Percentiles rank a stretch among this genome's conserved stretches.
Evolutionary conservation across 176 grass and related monocot genomes (phyloP).

Genomic region (bread wheat (Triticum aestivum)): IWGSC_CS_RefSeq_v2.1 NC_057808.1:265633309-265633808

Average conservation of each 20-base stretch:
- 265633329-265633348: not conserved
- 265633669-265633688: no score
- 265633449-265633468: slow-evolving; percentile 89
- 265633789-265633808: no score
- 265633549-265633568: not conserved
- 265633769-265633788: no score
- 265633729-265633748: no score
- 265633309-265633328: not conserved
- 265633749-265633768: no score
- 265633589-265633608: no score
- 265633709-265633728: no score
- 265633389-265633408: slow-evolving; percentile 46
- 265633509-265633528: not conserved
- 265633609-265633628: no score
- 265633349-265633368: not conserved
- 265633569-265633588: not conserved
- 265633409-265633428: slow-evolving; percentile 91
- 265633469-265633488: slow-evolving; percentile 65
- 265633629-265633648: no score
- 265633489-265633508: slow-evolving; percentile 56
- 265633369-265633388: slow-evolving; percentile 5
- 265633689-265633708: no score
- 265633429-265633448: slow-evolving; percentile 87
- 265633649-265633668: no score
- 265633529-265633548: not conserved